Conservation (phyloP, 768 basidiomycete species). For the Crassisporium funariophilum region DNA sequence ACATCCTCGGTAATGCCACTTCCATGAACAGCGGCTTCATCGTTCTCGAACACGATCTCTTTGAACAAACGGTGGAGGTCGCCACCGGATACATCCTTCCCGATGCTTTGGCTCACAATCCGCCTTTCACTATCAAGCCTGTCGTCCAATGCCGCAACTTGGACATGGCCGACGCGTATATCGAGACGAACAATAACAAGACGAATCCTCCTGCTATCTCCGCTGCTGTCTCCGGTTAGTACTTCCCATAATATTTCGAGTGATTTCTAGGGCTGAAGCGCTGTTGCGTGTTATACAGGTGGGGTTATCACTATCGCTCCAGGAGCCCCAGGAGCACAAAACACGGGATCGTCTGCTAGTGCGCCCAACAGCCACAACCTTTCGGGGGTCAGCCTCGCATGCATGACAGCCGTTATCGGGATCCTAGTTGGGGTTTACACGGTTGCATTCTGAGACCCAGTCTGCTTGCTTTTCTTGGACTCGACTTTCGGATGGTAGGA, state of each 20-base stretch:
- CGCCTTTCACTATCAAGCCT: conserved; percentile 67
- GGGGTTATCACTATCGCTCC: conserved; percentile 10
- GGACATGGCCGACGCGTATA: conserved; percentile 65
- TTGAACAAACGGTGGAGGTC: conserved; percentile 81
- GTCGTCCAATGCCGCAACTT: conserved; percentile 70
- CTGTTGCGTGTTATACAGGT: conserved; percentile 3
- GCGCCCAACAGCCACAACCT: not conserved
- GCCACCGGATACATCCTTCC: conserved; percentile 88
- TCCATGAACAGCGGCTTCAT: conserved; percentile 77
- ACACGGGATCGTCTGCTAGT: conserved; percentile 4
- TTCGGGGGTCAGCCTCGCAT: not conserved
- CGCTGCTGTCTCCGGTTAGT: conserved; percentile 21
- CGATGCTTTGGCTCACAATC: conserved; percentile 68
- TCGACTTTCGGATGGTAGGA: too few species aligned
- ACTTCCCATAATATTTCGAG: not conserved
- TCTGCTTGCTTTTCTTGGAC: not conserved
- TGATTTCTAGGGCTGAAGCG: not conserved
- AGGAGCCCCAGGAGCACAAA: not conserved
- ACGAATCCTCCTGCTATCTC: conserved; percentile 53
- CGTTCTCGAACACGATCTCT: conserved; percentile 85
- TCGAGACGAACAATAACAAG: conserved; percentile 78
- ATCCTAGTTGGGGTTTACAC: not conserved
- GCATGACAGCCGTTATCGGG: conserved; percentile 2
- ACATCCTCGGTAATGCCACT: conserved; percentile 66
- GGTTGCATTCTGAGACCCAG: not conserved